Evolutionary conservation across 177 flowering plant species (phyloP).

Genomic region (Vitis hybrid): DNA sequence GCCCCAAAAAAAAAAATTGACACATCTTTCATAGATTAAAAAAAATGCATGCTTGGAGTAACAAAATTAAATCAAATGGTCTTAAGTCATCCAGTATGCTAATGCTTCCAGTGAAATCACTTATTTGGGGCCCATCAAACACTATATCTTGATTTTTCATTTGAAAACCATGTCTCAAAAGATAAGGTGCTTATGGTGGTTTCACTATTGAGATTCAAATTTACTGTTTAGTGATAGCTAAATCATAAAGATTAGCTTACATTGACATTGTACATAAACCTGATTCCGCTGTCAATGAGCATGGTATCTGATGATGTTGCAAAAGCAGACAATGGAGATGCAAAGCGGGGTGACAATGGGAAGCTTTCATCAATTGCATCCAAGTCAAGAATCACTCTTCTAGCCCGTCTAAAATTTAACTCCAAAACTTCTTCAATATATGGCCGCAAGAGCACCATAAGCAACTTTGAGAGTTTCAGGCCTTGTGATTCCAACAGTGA

Average conservation of each 20-base stretch:
- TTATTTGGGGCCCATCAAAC: no score
- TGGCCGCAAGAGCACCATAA: constrained; percentile 79
- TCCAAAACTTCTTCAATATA: constrained; percentile 91
- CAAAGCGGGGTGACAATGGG: constrained; percentile 55
- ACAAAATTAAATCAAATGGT: no score
- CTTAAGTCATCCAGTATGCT: no score
- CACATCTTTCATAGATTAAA: no score
- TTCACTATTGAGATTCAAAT: background rate
- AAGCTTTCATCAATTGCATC: constrained; percentile 53
- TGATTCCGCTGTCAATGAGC: constrained; percentile 69
- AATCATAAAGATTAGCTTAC: constrained; percentile 45
- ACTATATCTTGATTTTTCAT: no score
- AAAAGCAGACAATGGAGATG: constrained; percentile 55
- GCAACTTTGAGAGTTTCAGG: constrained; percentile 74
- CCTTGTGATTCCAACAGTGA: constrained; percentile 77
- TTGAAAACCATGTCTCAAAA: background rate
- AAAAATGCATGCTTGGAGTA: no score
- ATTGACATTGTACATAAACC: constrained; percentile 66
- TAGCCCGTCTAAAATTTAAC: constrained; percentile 76
- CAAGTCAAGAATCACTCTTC: constrained; percentile 60
- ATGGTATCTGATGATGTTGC: constrained; percentile 52
- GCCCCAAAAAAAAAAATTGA: no score
- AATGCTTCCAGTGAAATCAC: no score
- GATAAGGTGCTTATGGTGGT: background rate
- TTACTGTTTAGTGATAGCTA: background rate